These are phyloP conservation scores for Vanrija humicola DNA, from an alignment of 1,284 basidiomycete genomes.

Conservation along the genomic window DNA sequence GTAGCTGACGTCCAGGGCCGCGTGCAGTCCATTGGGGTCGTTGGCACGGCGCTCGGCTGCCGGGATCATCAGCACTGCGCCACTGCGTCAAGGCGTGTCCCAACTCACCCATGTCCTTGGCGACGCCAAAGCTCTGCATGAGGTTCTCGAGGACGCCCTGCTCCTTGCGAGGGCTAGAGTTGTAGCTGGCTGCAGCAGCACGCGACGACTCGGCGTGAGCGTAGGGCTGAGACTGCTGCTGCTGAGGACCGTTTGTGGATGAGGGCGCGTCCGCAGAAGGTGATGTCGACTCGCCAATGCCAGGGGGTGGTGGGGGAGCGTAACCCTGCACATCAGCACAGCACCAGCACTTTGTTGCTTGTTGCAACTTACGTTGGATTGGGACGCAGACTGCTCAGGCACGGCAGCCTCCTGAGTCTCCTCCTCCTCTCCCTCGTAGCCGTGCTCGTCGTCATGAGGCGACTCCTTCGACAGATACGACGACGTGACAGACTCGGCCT, in stretches of 20 bases:
- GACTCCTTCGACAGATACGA: background rate
- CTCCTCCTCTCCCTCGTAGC: constrained; percentile 3
- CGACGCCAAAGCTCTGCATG: constrained; percentile 89
- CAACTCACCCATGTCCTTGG: constrained; percentile 51
- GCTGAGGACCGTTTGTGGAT: background rate
- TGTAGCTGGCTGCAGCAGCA: constrained; percentile 53
- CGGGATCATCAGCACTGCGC: constrained; percentile 47
- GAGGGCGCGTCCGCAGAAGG: constrained; percentile 2
- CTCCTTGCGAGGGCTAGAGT: constrained; percentile 50
- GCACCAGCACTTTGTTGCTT: background rate
- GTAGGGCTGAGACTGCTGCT: background rate
- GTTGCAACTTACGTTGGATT: background rate
- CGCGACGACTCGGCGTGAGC: constrained; percentile 49
- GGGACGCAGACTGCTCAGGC: background rate
- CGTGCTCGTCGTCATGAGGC: constrained; percentile 3
- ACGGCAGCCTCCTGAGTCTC: too few species aligned
- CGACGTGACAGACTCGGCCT: background rate
- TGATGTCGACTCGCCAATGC: constrained; percentile 29
- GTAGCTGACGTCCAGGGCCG: constrained; percentile 86
- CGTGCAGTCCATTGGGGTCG: constrained; percentile 82
- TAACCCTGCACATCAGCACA: constrained; percentile 15
- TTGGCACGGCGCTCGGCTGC: constrained; percentile 68
- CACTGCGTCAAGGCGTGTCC: too few species aligned
- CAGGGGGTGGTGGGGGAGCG: constrained; percentile 23
- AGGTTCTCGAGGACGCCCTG: constrained; percentile 76